Evolutionary conservation across 192 early-diverging fungal species (phyloP).

Genomic region (Geranomyces variabilis): DNA sequence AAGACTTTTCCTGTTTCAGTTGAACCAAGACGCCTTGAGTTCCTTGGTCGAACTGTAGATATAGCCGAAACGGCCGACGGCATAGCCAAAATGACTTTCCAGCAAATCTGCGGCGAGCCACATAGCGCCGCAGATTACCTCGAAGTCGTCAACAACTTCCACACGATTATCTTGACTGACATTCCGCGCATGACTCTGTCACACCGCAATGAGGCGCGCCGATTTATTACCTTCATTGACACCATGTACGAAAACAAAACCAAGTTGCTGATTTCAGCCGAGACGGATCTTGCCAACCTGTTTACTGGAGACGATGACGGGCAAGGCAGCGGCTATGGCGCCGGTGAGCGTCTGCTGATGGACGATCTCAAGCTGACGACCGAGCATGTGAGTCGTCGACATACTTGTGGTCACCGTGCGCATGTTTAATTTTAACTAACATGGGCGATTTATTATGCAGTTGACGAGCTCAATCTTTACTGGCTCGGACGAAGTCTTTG

Average conservation of each 20-base stretch:
- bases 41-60: conserved; percentile 74
- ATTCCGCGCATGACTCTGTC: conserved; percentile 60
- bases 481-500: conserved; percentile 94
- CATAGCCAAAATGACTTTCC: conserved; percentile 76
- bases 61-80: conserved; percentile 58
- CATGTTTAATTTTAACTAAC: conserved; percentile 1
- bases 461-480: conserved; percentile 68
- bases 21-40: conserved; percentile 57
- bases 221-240: conserved; percentile 94
- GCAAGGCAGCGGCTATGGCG: conserved; percentile 31
- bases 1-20: conserved; percentile 2
- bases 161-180: conserved; percentile 75
- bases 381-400: conserved; percentile 39
- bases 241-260: conserved; percentile 86
- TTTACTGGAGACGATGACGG: conserved; percentile 69
- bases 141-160: conserved; percentile 73
- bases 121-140: conserved; percentile 87
- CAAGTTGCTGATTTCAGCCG: conserved; percentile 65
- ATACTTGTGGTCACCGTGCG: background rate
- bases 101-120: conserved; percentile 71
- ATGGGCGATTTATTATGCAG: conserved; percentile 23
- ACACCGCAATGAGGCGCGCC: conserved; percentile 83
- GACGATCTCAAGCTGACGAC: conserved; percentile 54
- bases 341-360: conserved; percentile 63
- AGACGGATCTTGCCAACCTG: conserved; percentile 69